Base-by-base conservation (phyloP, 2,329 filamentous ascomycete species). In the Alternaria sp. region DNA sequence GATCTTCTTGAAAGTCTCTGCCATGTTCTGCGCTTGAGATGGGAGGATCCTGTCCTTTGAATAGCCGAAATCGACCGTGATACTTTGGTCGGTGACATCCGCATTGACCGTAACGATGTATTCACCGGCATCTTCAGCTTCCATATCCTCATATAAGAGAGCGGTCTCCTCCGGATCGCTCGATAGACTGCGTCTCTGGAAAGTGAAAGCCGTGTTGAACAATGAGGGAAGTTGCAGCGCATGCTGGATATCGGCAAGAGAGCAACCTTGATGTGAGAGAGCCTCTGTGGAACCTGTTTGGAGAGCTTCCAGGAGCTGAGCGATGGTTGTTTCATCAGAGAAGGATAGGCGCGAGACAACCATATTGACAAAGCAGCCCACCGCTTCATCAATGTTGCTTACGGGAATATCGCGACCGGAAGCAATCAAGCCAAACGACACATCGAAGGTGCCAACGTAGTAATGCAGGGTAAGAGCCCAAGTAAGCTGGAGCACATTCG, bases 361-460 rank as follows among this genome's bases (percentile, higher is more conserved):
- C 81, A 87, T 86, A 55, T 85, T 86, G 60, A 87, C 84, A 49
- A 86, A 84, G 10, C 81, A 79, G 0, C 86, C 86, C 11, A 85
- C 80, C 2, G 84, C 81, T 3, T 82, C 77, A 3, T 83, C 78
- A 11, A 87, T 82, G 1, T 81, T 80, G 3, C 79, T 73, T 1
- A 88, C 75, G 1, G 84, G 81, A 4, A 83, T 79, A 60, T 87
- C 85, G 14, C 86, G 79, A 2, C 86, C 86, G 0, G 84, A 85
- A 4, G 85, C 72, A 0, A 86, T 80, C 57, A 86, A 84, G 1
- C 85, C 86, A 60, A 87, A 87, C 30, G 82, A 84, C 0, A 86
- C 80, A 41, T 85, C 81, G 3, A 77, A 75, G 0, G 76, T 73
- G 0, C 80, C 80, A 1, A 84, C 84, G 63, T 85, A 86, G 30